Evolutionary conservation across 257 asterid species (phyloP).

Genomic region (Solanum gandarillasii): DNA sequence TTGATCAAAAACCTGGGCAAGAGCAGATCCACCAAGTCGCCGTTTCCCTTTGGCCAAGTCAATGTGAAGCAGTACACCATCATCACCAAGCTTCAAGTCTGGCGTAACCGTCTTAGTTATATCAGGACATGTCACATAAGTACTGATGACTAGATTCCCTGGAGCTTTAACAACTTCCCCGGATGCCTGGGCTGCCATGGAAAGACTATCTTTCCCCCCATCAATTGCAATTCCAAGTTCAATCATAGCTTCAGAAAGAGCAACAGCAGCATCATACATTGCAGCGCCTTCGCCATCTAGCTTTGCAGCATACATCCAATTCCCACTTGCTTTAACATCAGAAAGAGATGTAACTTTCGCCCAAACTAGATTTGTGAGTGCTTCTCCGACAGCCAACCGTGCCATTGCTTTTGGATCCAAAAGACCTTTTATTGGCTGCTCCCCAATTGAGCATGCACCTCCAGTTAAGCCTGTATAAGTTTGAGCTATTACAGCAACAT

Average conservation of each 20-base stretch:
- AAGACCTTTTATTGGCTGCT: slow-evolving; percentile 86
- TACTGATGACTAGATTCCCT: slow-evolving; percentile 84
- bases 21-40: slow-evolving; percentile 88
- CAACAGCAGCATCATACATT: slow-evolving; percentile 88
- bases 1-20: slow-evolving; percentile 84
- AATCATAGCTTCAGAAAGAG: slow-evolving; percentile 91
- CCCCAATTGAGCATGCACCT: slow-evolving; percentile 89
- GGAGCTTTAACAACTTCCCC: slow-evolving; percentile 95
- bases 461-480: slow-evolving; percentile 69
- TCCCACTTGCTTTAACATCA: slow-evolving; percentile 92
- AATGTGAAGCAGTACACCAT: slow-evolving; percentile 74
- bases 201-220: slow-evolving; percentile 95
- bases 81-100: slow-evolving; percentile 72
- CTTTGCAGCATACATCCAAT: slow-evolving; percentile 98
- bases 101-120: slow-evolving; percentile 88
- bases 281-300: slow-evolving; percentile 93
- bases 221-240: slow-evolving; percentile 92
- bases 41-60: slow-evolving; percentile 82
- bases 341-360: slow-evolving; percentile 79
- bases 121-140: slow-evolving; percentile 89
- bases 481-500: slow-evolving; percentile 88
- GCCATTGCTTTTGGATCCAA: slow-evolving; percentile 91
- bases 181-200: slow-evolving; percentile 84
- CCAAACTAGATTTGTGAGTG: slow-evolving; percentile 88
- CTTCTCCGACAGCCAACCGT: slow-evolving; percentile 84